Evolutionary conservation across 441 rosid species (phyloP).

Genomic region (Brassica balearica): DNA sequence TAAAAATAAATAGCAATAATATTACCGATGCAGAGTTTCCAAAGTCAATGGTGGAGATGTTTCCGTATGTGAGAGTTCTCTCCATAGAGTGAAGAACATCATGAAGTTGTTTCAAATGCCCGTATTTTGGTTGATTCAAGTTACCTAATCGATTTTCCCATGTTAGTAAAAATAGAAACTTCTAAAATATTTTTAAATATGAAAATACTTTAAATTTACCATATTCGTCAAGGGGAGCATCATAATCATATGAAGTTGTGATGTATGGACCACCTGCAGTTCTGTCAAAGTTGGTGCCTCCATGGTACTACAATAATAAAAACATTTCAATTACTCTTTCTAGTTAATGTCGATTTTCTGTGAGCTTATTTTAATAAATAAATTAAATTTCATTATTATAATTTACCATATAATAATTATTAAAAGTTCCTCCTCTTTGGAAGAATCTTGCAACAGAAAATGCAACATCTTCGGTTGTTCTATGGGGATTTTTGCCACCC

Average conservation of each 20-base stretch:
- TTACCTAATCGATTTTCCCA: constrained; percentile 45
- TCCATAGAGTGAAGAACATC: constrained; percentile 55
- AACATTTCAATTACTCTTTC: too few species aligned
- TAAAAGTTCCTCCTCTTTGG: too few species aligned
- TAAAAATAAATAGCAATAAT: neutral
- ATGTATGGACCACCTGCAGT: constrained; percentile 73
- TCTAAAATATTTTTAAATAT: too few species aligned
- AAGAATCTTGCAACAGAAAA: too few species aligned
- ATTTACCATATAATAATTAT: too few species aligned
- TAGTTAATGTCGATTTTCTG: too few species aligned
- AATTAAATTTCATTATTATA: too few species aligned
- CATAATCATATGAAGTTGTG: constrained; percentile 71
- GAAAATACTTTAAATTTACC: too few species aligned
- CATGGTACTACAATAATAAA: constrained; percentile 60
- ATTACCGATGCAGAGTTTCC: constrained; percentile 51
- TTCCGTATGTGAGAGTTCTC: constrained; percentile 56
- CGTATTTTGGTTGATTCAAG: constrained; percentile 72
- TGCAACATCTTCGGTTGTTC: too few species aligned
- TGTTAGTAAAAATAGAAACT: constrained; percentile 43
- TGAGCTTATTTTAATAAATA: too few species aligned
- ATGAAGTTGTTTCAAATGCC: constrained; percentile 70
- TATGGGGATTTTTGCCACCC: too few species aligned
- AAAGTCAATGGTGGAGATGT: constrained; percentile 37
- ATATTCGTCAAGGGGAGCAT: constrained; percentile 38
- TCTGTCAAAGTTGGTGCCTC: constrained; percentile 81